phyloP scores from a whole-genome alignment of 495 filamentous ascomycete genomes.

The Neurospora sp. region DNA sequence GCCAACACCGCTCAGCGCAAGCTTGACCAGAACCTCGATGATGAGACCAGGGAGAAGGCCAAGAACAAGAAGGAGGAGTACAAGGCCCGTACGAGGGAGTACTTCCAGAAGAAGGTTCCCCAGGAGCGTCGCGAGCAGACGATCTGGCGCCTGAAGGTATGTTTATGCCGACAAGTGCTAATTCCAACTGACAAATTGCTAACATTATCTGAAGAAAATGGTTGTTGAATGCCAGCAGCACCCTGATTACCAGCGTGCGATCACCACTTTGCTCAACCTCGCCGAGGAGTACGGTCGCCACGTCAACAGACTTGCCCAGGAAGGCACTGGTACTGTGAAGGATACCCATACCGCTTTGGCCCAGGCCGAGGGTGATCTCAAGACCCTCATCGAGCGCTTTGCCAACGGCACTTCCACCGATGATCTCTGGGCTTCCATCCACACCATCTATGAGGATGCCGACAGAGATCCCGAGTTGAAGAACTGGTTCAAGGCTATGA shows the following conservation, averaged over 20 bases:
- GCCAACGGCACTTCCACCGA: slow-evolving; percentile 87
- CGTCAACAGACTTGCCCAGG: slow-evolving; percentile 49
- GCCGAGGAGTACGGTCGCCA: slow-evolving; percentile 83
- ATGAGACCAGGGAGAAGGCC: slow-evolving; percentile 53
- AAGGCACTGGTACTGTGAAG: slow-evolving; percentile 57
- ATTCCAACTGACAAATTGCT: not conserved
- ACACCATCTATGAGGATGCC: slow-evolving; percentile 82
- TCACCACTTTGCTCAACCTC: slow-evolving; percentile 71
- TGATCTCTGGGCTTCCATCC: slow-evolving; percentile 77
- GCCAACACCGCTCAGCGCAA: slow-evolving; percentile 39
- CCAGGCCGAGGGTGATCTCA: slow-evolving; percentile 69
- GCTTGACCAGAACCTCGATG: slow-evolving; percentile 42
- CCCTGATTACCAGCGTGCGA: slow-evolving; percentile 79
- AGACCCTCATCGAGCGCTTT: slow-evolving; percentile 86
- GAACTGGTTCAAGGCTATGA: slow-evolving; percentile 74
- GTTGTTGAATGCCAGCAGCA: slow-evolving; percentile 90
- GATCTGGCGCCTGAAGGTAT: slow-evolving; percentile 74
- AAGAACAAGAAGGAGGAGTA: slow-evolving; percentile 30
- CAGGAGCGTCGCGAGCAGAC: slow-evolving; percentile 89
- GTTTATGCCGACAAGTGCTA: not conserved
- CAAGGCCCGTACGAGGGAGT: slow-evolving; percentile 54
- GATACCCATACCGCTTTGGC: slow-evolving; percentile 56
- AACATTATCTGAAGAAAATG: slow-evolving; percentile 57
- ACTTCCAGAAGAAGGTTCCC: slow-evolving; percentile 74
- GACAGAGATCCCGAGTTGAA: slow-evolving; percentile 81